phyloP scores from a whole-genome alignment of 2,329 filamentous ascomycete genomes.

The Calonectria montana region DNA sequence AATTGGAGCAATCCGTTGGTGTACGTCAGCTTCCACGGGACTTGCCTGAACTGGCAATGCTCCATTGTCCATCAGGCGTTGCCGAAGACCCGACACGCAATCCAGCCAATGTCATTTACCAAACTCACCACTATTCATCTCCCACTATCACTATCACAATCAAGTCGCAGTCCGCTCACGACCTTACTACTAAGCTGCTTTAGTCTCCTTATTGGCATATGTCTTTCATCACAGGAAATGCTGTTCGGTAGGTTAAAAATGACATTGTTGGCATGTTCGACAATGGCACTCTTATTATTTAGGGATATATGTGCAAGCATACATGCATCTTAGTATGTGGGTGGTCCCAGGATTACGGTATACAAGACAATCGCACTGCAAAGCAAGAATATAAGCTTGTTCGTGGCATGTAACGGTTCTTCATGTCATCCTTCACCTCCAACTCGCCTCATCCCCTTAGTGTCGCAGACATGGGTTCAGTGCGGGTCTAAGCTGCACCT shows the following conservation, averaged over 20 bases:
- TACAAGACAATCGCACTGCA: neutral
- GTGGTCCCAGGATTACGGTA: neutral
- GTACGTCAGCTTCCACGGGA: slow-evolving; percentile 15
- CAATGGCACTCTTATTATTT: no score
- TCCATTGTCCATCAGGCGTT: neutral
- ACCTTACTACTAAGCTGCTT: neutral
- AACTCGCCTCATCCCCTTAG: neutral
- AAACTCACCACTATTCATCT: neutral
- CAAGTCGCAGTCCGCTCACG: neutral
- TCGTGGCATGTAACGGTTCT: neutral
- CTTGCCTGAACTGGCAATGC: neutral
- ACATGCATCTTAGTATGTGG: neutral
- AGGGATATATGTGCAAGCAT: no score
- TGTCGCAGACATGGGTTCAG: neutral
- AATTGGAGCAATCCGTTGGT: neutral
- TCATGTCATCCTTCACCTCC: no score
- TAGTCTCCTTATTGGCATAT: neutral
- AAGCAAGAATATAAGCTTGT: neutral
- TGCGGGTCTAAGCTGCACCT: neutral
- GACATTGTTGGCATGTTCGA: neutral
- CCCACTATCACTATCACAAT: neutral
- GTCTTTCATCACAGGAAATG: neutral
- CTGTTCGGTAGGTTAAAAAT: neutral
- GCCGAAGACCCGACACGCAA: slow-evolving; percentile 23
- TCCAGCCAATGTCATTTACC: neutral